Conservation (phyloP, 2,329 filamentous ascomycete species). For the Paraphoma sp. region DNA sequence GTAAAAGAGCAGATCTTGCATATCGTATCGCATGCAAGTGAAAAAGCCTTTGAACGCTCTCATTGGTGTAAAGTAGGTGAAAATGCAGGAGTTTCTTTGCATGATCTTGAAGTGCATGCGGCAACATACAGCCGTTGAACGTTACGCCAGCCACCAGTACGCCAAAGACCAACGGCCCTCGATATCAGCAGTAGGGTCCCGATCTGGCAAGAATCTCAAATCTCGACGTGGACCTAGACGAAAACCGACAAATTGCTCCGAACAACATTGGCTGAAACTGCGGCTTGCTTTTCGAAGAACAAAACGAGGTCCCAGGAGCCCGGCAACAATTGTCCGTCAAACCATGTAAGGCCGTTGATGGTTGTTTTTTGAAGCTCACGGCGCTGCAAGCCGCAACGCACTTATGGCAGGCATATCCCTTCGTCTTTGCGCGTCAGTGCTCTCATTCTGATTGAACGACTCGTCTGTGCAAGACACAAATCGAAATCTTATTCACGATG, state of each 20-base stretch:
- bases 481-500: conserved; percentile 22
- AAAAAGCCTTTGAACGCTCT: too few species aligned
- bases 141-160: too few species aligned
- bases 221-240: background rate
- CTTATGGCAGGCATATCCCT: conserved; percentile 28
- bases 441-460: background rate
- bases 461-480: background rate
- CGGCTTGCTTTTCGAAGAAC: conserved; percentile 9
- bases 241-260: background rate
- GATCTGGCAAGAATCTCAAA: background rate
- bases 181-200: background rate
- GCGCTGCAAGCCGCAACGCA: conserved; percentile 15
- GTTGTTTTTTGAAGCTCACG: background rate
- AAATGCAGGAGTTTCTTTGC: too few species aligned
- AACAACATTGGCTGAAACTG: background rate
- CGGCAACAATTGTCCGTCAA: background rate
- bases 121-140: too few species aligned
- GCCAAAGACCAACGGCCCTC: background rate
- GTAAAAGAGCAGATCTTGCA: too few species aligned
- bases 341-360: background rate
- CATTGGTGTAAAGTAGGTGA: too few species aligned
- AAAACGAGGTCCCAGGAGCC: background rate
- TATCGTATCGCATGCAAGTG: too few species aligned
- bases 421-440: background rate
- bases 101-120: too few species aligned